Conservation (phyloP, 2,329 filamentous ascomycete species). For the Nothophoma quercina region DNA sequence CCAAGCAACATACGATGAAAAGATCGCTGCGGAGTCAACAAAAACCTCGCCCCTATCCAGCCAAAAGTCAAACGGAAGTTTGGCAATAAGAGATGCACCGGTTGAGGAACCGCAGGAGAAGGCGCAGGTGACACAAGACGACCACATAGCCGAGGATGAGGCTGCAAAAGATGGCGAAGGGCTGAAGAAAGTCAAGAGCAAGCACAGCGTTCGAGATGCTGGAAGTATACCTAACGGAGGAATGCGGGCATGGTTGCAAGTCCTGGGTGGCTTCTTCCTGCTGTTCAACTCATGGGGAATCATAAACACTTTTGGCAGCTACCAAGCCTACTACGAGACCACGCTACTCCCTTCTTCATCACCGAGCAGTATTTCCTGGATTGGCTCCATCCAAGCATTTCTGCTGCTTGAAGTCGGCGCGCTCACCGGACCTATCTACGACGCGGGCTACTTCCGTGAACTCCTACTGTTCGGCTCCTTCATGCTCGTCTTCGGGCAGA, state of each 20-base stretch:
- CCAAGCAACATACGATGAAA: slow-evolving; percentile 25
- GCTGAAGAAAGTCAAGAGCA: slow-evolving; percentile 32
- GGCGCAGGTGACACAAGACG: slow-evolving; percentile 22
- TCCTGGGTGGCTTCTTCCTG: slow-evolving; percentile 57
- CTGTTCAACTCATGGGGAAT: slow-evolving; percentile 59
- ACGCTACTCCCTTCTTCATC: slow-evolving; percentile 49
- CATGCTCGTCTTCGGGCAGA: slow-evolving; percentile 58
- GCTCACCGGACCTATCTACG: slow-evolving; percentile 59
- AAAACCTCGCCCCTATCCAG: slow-evolving; percentile 22
- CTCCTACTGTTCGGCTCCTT: slow-evolving; percentile 54
- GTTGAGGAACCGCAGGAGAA: slow-evolving; percentile 20
- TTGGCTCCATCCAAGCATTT: slow-evolving; percentile 58
- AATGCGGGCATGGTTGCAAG: slow-evolving; percentile 57
- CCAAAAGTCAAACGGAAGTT: slow-evolving; percentile 22
- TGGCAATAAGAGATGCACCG: slow-evolving; percentile 9
- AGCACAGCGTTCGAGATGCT: slow-evolving; percentile 51
- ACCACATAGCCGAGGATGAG: slow-evolving; percentile 1
- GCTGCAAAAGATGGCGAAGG: slow-evolving; percentile 1
- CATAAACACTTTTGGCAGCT: slow-evolving; percentile 58
- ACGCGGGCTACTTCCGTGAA: slow-evolving; percentile 56
- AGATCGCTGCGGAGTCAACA: slow-evolving; percentile 12
- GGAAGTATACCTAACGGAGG: slow-evolving; percentile 57
- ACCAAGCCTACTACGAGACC: slow-evolving; percentile 58
- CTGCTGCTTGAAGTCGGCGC: slow-evolving; percentile 56
- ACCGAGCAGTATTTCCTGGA: slow-evolving; percentile 58